phyloP scores from a whole-genome alignment of 768 basidiomycete genomes.

The Lyophyllum shimeji region DNA sequence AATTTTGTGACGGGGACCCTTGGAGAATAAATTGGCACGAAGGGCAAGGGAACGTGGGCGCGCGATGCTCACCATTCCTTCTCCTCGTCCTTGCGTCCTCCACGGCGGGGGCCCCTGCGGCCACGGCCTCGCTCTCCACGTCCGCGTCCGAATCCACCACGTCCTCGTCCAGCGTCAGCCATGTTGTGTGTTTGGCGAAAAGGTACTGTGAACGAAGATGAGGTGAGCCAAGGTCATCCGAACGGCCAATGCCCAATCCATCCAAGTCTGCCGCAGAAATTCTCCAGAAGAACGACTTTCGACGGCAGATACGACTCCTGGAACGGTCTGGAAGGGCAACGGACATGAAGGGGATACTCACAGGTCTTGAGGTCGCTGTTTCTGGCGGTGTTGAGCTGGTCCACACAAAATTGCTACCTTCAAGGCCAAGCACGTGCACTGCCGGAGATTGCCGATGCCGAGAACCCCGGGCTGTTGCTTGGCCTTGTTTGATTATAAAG shows the following conservation, averaged over 20 bases:
- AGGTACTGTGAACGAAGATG: conserved; percentile 14
- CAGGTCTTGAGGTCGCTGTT: conserved; percentile 39
- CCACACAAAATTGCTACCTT: conserved; percentile 15
- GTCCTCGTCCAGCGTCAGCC: conserved; percentile 79
- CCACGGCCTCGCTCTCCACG: conserved; percentile 91
- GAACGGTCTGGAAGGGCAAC: conserved; percentile 4
- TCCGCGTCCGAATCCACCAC: conserved; percentile 80
- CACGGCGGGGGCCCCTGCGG: conserved; percentile 88
- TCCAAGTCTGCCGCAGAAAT: conserved; percentile 21
- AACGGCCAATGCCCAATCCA: conserved; percentile 46
- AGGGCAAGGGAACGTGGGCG: background rate
- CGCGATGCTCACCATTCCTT: conserved; percentile 86
- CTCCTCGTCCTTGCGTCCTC: conserved; percentile 98
- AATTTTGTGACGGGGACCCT: conserved; percentile 99
- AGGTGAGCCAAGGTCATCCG: conserved; percentile 45
- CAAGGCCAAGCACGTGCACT: conserved; percentile 11
- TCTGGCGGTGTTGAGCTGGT: conserved; percentile 33
- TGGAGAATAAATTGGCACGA: conserved; percentile 10
- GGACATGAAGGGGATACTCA: conserved; percentile 28
- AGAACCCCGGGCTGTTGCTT: conserved; percentile 6
- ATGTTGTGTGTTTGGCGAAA: conserved; percentile 42
- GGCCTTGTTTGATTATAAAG: conserved; percentile 14
- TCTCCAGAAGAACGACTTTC: conserved; percentile 9
- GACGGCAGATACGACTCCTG: conserved; percentile 1
- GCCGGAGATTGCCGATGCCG: conserved; percentile 16